phyloP scores from a whole-genome alignment of 345 rosid genomes.

The Anastatica hierochuntica region DNA sequence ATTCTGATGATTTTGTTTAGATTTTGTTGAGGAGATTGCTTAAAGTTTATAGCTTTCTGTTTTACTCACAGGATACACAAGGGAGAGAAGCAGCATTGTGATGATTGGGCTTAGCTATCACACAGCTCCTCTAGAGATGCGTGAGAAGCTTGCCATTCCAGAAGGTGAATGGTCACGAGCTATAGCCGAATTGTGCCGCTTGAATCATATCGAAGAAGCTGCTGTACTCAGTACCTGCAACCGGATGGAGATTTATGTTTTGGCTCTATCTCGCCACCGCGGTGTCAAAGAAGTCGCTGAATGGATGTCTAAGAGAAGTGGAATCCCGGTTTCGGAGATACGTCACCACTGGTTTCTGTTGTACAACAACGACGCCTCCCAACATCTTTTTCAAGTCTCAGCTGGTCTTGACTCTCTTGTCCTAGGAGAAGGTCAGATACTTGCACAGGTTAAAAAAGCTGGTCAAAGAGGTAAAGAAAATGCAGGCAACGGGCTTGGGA shows the following conservation, averaged over 20 bases:
- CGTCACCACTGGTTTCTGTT: conserved; percentile 71
- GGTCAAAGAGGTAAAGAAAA: conserved; percentile 62
- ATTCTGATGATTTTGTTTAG: neutral
- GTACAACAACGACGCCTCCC: conserved; percentile 76
- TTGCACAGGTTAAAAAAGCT: conserved; percentile 72
- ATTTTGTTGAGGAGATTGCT: neutral
- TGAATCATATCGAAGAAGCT: conserved; percentile 87
- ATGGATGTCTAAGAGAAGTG: conserved; percentile 85
- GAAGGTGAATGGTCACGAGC: conserved; percentile 83
- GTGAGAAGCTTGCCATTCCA: conserved; percentile 67
- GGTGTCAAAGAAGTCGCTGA: conserved; percentile 79
- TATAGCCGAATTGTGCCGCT: conserved; percentile 54
- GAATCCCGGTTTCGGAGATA: conserved; percentile 54
- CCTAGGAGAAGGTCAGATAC: conserved; percentile 74
- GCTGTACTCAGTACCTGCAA: conserved; percentile 79
- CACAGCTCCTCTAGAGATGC: conserved; percentile 64
- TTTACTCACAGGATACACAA: conserved; percentile 57
- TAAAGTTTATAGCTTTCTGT: neutral
- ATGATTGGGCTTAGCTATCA: conserved; percentile 63
- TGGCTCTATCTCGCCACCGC: conserved; percentile 64
- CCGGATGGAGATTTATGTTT: conserved; percentile 65
- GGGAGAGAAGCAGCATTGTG: conserved; percentile 63
- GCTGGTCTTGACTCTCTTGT: conserved; percentile 88
- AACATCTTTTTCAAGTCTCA: conserved; percentile 89
- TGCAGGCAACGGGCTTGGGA: conserved; percentile 61